Evolutionary conservation across 2,329 filamentous ascomycete species (phyloP), one percentile per base, ranked within the genome.

Genomic region (Pestalotiopsis sp.): DNA sequence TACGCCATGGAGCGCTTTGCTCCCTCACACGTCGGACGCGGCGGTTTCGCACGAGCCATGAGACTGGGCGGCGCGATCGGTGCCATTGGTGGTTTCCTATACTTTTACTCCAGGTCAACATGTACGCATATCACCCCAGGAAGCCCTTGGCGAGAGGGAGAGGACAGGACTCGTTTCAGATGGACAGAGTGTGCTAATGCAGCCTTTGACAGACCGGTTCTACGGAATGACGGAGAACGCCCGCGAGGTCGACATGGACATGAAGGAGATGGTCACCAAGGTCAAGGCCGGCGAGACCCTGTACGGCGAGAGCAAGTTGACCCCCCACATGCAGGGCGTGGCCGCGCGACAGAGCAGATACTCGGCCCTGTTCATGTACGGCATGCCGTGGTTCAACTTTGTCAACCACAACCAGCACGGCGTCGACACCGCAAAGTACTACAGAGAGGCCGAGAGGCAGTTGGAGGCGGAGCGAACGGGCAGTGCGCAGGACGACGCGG

Each of bases 341-440:
- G 95, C 96, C 65, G 90, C 93, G 69, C 88, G 96, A 75, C 97
- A 99, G 85, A 97, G 94, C 77, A 88, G 96, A 78, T 98, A 97
- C 86, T 91, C 93, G 49, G 92, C 92, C 55, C 86, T 96, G 39
- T 96, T 95, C 81, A 84, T 93, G 73, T 92, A 94, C 78, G 89
- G 95, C 67, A 84, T 99, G 68, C 95, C 95, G 52, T 98, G 95
- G 96, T 95, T 97, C 84, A 99, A 99, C 86, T 92, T 99, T 83
- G 95, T 97, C 78, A 98, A 99, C 83, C 96, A 99, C 83, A 91
- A 89, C 79, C 85, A 97, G 88, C 96, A 99, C 80, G 96, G 96
- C 74, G 93, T 99, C 69, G 96, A 99, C 80, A 99, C 96, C 39
- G 94, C 95, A 72, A 99, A 99, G 85, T 99, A 99, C 85, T 99